Base-by-base conservation (phyloP, 169 alveolate species). In the Cryptosporidium sp. region DNA sequence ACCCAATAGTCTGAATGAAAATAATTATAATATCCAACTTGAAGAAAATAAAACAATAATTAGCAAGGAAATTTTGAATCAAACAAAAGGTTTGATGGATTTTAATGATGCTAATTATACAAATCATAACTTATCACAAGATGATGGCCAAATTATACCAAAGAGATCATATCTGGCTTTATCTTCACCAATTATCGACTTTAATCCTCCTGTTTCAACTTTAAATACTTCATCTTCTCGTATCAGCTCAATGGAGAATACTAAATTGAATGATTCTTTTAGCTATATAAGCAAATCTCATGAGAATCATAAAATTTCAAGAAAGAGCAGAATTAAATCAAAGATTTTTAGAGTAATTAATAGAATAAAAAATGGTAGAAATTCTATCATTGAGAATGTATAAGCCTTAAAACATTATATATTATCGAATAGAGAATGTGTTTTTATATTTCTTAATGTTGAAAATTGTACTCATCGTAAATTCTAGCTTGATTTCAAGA, bases 191-290 rank as follows among this genome's bases (percentile, higher is more conserved):
- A 23, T 9, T 26, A 55, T 7, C 7, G 67, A 23, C 10, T 9
- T 8, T 9, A 39, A 12, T 31, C 55, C 29, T 21, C 80, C 50
- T 23, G 37, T 69, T 14, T 33, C 58, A 23, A 14, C 80, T 14
- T 31, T 69, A 21, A 69, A 69, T 12, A 69, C 80, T 16, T 21
- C 65, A 12, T 70, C 84, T 50, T 70, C 65, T n/a, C 29, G 69
- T 50, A 21, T 37, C 3, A 70, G 41, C 31, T 70, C 84, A 21
- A 21, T 51, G 58, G 62, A 48, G 6, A 70, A 70, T 48, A 26
- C 84, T 1, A 70, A 70, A 23, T 26, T 29, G 18, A 50, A 29
- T 35, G 71, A 59, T 23, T 26, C 33, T 26, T 59, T 59, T 31
- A 59, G 50, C 7, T 65, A 23, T 70, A 6, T 48, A 70, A 14